Conservation (phyloP, 176 grass and related monocot genomes). For the Lolium rigidum region DNA sequence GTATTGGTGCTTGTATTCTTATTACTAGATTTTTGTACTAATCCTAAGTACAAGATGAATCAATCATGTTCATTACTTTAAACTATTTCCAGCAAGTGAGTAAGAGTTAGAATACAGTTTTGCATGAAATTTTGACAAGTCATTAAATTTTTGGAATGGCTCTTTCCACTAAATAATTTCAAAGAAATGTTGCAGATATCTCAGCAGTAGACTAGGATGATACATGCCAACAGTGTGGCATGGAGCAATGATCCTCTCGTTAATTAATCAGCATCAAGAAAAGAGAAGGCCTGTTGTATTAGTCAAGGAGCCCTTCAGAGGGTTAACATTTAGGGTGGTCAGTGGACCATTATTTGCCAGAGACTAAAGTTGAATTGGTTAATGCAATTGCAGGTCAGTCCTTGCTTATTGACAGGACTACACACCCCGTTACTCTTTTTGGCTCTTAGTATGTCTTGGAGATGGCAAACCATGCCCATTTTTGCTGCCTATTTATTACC, state of each 20-base stretch:
- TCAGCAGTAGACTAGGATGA: neutral
- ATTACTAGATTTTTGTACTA: no score
- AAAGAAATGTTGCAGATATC: neutral
- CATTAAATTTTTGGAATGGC: no score
- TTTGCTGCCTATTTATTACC: neutral
- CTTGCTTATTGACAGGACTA: slow-evolving; percentile 8
- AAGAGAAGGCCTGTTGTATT: neutral
- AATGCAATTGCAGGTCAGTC: neutral
- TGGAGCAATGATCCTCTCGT: neutral
- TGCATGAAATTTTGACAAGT: no score
- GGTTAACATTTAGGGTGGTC: neutral
- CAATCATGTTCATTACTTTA: no score
- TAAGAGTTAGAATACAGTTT: no score
- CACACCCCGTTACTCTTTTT: neutral
- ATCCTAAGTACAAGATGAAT: no score
- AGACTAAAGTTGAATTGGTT: neutral
- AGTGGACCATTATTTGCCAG: neutral
- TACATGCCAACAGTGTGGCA: neutral
- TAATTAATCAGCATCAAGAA: neutral
- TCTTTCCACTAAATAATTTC: neutral
- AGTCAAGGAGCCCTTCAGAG: neutral
- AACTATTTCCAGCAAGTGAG: no score
- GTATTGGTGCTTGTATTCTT: no score
- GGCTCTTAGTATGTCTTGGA: neutral
- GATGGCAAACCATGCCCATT: neutral